These are phyloP conservation scores for sunflower (Helianthus annuus) DNA, from an alignment of 129 eudicot genomes.

Conservation along the genomic window HanXRQr2.0-SUNRISE NC_035440.2:41184087-41184586, in stretches of 20 bases:
- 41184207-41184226: conserved; percentile 5
- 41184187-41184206: conserved; percentile 2
- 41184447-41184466: neutral
- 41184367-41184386: conserved; percentile 31
- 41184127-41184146: neutral
- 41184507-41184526: neutral
- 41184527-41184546: neutral
- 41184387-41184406: no score
- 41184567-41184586: conserved; percentile 57
- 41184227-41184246: conserved; percentile 22
- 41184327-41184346: conserved; percentile 40
- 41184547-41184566: no score
- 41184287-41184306: conserved; percentile 64
- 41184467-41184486: neutral
- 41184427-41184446: conserved; percentile 98
- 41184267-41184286: conserved; percentile 60
- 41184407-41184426: conserved; percentile 57
- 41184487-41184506: neutral
- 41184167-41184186: neutral
- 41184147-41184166: no score
- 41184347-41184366: conserved; percentile 40
- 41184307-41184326: conserved; percentile 65
- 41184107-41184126: neutral
- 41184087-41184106: no score
- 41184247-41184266: conserved; percentile 62